Evolutionary conservation across 2,329 filamentous ascomycete species (phyloP), one percentile per base, ranked within the genome.

Genomic region (Apiospora pterosperma): DNA sequence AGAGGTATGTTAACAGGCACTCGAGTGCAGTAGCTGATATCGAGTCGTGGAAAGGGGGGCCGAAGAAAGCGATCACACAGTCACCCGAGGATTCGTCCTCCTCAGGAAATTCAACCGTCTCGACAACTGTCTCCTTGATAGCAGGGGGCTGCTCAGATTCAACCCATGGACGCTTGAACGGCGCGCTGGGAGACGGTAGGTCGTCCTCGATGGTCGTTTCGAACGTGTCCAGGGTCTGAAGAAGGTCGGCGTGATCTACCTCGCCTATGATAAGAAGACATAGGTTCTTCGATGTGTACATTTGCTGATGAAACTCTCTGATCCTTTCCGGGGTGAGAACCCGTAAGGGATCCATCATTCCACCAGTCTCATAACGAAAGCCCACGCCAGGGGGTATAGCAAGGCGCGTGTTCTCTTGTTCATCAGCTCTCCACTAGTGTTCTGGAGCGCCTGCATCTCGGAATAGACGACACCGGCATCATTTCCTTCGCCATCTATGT

Each of bases 401-500:
- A 96, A 81, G 2, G 92, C 88, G 44, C 92, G 90, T 62, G 92
- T 90, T 68, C 88, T 86, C 64, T 97, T 83, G 68, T 97, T 92
- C 86, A 98, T 97, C 65, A 98, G 87, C 76, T 97, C 93, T 8
- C 85, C 83, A 69, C 91, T 89, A 62, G 88, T 90, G 74, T 97
- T 97, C 75, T 98, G 92, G 2, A 97, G 89, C 28, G 90, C 96
- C 78, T 99, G 96, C 96, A 99, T 99, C 79, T 99, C 96, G 0
- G 95, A 97, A 78, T 99, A 99, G 10, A 99, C 96, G 1, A 97
- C 94, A 67, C 93, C 96, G 48, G 96, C 96, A 84, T 99, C 96
- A 68, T 98, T 91, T 64, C 96, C 96, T 69, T 92, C 88, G 19
- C 93, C 95, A 74, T 99, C 93, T 63, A 99, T 87, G 76, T 99